phyloP scores from a whole-genome alignment of 345 rosid species.

The Ceriops zippeliana region DNA sequence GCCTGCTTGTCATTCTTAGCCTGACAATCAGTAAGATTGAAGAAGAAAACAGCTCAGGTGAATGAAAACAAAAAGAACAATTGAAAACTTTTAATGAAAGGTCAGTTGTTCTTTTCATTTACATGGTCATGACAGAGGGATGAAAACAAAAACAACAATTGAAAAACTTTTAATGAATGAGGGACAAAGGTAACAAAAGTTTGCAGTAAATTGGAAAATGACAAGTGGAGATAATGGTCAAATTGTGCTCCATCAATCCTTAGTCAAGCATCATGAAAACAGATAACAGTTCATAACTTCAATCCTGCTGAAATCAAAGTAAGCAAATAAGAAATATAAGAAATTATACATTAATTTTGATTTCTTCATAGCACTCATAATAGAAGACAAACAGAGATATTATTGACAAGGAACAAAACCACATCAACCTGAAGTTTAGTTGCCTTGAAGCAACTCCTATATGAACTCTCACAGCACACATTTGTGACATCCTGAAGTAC shows the following conservation, averaged over 20 bases:
- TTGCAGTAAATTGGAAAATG: too few species aligned
- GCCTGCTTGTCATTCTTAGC: constrained; percentile 44
- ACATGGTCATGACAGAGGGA: neutral
- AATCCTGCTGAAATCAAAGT: neutral
- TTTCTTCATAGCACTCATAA: too few species aligned
- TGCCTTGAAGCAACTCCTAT: constrained; percentile 48
- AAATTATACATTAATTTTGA: neutral
- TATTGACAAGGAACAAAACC: neutral
- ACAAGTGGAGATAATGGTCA: too few species aligned
- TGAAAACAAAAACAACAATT: neutral
- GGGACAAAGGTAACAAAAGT: too few species aligned
- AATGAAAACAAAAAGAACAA: neutral
- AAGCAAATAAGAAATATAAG: neutral
- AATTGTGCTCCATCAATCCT: too few species aligned
- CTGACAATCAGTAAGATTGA: constrained; percentile 28
- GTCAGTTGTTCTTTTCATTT: too few species aligned
- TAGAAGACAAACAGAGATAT: too few species aligned
- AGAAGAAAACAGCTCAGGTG: neutral
- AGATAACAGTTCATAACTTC: neutral
- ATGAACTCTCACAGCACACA: constrained; percentile 41
- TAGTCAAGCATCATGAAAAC: too few species aligned
- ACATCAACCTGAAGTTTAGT: constrained; percentile 50
- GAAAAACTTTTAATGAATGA: too few species aligned
- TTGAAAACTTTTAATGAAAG: neutral
- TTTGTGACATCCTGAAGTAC: constrained; percentile 73